Base-by-base conservation (phyloP, 805 yeast genomes). In the Monosporozyma solicola region DNA sequence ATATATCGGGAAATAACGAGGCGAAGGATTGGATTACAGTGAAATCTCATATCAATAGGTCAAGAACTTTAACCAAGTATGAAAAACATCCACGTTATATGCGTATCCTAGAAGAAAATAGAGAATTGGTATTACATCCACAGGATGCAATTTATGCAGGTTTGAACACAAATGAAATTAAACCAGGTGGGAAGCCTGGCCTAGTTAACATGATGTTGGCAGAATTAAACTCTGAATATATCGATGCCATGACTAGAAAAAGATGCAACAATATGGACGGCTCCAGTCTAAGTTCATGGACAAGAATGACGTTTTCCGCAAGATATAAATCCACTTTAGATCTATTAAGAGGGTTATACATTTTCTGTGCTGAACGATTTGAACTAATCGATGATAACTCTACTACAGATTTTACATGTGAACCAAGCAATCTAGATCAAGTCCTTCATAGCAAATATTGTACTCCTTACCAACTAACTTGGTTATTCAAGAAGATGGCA, bases 1-100 rank as follows among this genome's bases (percentile, higher is more conserved):
- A 59, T 37, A 53, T 66, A 6, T 49, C 58, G 52, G 43, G 55
- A 53, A 22, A 60, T 68, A 72, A 80, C 66, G 70, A 71, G 47
- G 68, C 73, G 49, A 62, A 69, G 51, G 74, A 69, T 37, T 80
- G 85, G 85, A 72, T 80, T 22, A 80, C 78, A 25, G 73, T 74
- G 15, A 75, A 78, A 48, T 70, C 80, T 48, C 91, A 83, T 58
- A 67, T 90, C 51, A 80, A 85, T 64, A 76, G 97, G 60, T 82
- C 90, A 53, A 83, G 82, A 57, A 79, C 95, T 0, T 69, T 88
- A 25, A 79, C 85, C 2, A 72, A 80, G 5, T 77, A 76, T 52
- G 96, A 91, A 56, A 82, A 85, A 54, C 84, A 82, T 51, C 72
- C 76, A 15, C 77, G 98, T 58, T 83, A 86, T 51, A 79, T 79